These are phyloP conservation scores for Apiotrichum domesticum DNA, from an alignment of 1,284 basidiomycete species.

Conservation along the genomic window DNA sequence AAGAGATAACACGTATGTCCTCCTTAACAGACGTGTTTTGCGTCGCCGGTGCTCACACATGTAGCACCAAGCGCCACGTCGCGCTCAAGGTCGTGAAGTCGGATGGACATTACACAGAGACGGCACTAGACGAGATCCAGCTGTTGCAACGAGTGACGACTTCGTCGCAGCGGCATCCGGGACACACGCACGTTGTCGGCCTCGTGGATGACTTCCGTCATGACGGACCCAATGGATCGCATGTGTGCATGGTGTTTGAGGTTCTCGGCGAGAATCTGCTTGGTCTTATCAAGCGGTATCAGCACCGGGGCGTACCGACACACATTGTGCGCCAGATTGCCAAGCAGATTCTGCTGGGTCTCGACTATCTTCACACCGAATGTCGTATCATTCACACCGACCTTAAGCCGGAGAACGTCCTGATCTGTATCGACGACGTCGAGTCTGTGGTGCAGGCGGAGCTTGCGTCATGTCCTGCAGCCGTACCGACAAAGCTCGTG, in stretches of 20 bases:
- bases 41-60: constrained; percentile 1
- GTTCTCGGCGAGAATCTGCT: constrained; percentile 97
- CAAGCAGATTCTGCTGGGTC: constrained; percentile 88
- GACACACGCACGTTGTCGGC: constrained; percentile 68
- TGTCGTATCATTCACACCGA: constrained; percentile 96
- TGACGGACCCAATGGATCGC: constrained; percentile 90
- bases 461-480: constrained; percentile 56
- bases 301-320: constrained; percentile 85
- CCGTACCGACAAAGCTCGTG: constrained; percentile 70
- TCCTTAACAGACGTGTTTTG: too few species aligned
- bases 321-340: constrained; percentile 92
- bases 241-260: constrained; percentile 99
- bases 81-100: constrained; percentile 99
- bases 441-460: constrained; percentile 88
- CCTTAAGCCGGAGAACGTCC: constrained; percentile 95
- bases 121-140: constrained; percentile 97
- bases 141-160: constrained; percentile 90
- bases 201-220: constrained; percentile 97
- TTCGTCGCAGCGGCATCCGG: constrained; percentile 60
- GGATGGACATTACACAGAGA: constrained; percentile 93
- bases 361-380: constrained; percentile 96
- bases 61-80: constrained; percentile 87
- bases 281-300: constrained; percentile 86
- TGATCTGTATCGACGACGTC: constrained; percentile 96
- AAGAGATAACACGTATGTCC: constrained; percentile 71